Evolutionary conservation across 2,329 filamentous ascomycete genomes (phyloP), one percentile per base, ranked within the genome.

Genomic region (Talaromyces sp.): DNA sequence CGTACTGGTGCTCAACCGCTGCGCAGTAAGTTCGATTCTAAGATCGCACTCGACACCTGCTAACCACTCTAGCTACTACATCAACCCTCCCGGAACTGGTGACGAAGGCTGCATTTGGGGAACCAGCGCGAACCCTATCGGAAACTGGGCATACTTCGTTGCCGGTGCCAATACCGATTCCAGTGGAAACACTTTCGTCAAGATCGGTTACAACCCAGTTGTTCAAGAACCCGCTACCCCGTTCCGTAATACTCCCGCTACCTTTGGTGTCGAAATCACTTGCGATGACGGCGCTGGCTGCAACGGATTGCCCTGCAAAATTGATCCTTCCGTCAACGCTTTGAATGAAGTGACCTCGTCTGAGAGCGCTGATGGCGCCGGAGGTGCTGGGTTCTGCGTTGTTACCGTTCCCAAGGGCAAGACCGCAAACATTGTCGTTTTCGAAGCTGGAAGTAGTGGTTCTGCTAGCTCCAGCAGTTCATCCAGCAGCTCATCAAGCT

Each of bases 81-180:
- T 93, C 80, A 93, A 93, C 78, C 84, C 89, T 35, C 91, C 90
- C 39, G 90, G 91, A 67, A 81, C 86, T 54, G 71, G 74, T 33
- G 80, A 84, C 6, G 79, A 81, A 5, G 90, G 85, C 60, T 94
- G 91, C 75, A 77, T 89, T 64, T 93, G 91, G 91, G 90, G 91
- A 65, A 85, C 85, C 52, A 81, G 81, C 9, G 79, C 80, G 47
- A 82, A 87, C 68, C 83, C 89, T 1, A 77, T 87, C 69, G 91
- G 90, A 59, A 93, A 93, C 80, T 93, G 91, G 91, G 82, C 85
- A 60, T 87, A 90, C 2, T 94, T 88, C 72, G 90, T 93, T 68
- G 88, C 89, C 15, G 91, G 91, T 66, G 88, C 89, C 64, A 93
- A 93, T 77, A 88, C 87, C 17, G 87, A 88, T 69, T 70, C 73